These are phyloP conservation scores for Annulohypoxylon moriforme DNA, from an alignment of 495 filamentous ascomycete genomes.

Conservation along the genomic window DNA sequence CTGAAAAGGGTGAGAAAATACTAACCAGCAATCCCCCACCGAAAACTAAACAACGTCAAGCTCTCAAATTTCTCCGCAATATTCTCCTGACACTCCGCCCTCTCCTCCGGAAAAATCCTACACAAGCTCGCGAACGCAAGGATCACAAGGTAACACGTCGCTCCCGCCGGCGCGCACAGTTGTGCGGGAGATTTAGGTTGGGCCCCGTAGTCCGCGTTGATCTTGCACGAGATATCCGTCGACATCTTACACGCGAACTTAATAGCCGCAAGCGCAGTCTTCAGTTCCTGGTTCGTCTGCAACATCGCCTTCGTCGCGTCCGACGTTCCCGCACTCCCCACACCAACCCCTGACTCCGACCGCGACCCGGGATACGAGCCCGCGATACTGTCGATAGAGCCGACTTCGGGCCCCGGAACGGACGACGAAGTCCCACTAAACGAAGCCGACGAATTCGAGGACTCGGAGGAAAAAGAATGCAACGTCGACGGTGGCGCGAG, in stretches of 20 bases:
- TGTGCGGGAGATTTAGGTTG: slow-evolving; percentile 37
- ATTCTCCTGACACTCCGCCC: slow-evolving; percentile 32
- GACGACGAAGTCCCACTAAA: not conserved
- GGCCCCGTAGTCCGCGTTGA: slow-evolving; percentile 42
- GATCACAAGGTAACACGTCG: slow-evolving; percentile 46
- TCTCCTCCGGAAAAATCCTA: slow-evolving; percentile 44
- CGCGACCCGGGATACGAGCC: not conserved
- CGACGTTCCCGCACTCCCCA: not conserved
- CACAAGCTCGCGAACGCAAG: slow-evolving; percentile 35
- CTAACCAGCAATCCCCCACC: slow-evolving; percentile 50
- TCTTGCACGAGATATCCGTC: slow-evolving; percentile 48
- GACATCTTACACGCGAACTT: slow-evolving; percentile 52
- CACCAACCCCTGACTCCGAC: not conserved
- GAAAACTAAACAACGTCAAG: slow-evolving; percentile 45
- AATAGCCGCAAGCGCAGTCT: slow-evolving; percentile 42
- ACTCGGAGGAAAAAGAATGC: not conserved
- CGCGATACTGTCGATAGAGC: not conserved
- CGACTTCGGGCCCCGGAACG: not conserved
- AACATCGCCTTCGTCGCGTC: not conserved
- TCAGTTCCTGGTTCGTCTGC: slow-evolving; percentile 34
- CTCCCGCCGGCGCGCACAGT: slow-evolving; percentile 48
- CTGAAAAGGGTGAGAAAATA: not conserved
- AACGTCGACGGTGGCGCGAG: not conserved
- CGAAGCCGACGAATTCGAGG: not conserved
- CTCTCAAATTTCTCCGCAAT: slow-evolving; percentile 51